A percentile compares a stretch with the other conserved stretches of the same genome.
Conservation (phyloP, 108 stramenopile species). For the Nitzschia sp. region DNA sequence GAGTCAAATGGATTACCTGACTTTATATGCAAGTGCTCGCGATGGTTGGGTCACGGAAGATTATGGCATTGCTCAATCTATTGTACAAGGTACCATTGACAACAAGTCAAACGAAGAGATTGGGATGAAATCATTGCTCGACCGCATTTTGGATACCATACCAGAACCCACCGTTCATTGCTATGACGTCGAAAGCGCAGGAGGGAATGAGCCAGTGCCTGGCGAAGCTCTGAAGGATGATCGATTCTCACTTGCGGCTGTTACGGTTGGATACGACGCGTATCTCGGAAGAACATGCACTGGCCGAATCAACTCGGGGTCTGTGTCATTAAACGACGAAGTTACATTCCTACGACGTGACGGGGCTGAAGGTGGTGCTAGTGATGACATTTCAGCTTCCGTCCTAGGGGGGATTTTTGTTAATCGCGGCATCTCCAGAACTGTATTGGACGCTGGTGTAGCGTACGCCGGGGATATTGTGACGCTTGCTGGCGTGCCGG, state of each 20-base stretch:
- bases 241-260: slow-evolving; percentile 82
- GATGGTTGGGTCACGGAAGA: slow-evolving; percentile 90
- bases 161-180: slow-evolving; percentile 71
- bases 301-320: slow-evolving; percentile 76
- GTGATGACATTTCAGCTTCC: neutral
- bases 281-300: slow-evolving; percentile 85
- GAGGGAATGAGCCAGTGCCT: neutral
- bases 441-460: slow-evolving; percentile 66
- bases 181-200: slow-evolving; percentile 25
- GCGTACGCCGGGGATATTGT: slow-evolving; percentile 96
- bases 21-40: slow-evolving; percentile 90
- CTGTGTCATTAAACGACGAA: slow-evolving; percentile 46
- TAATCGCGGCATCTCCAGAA: slow-evolving; percentile 71
- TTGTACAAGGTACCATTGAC: slow-evolving; percentile 27
- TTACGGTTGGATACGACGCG: slow-evolving; percentile 84
- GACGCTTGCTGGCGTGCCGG: slow-evolving; percentile 90
- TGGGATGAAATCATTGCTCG: slow-evolving; percentile 83
- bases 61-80: slow-evolving; percentile 44
- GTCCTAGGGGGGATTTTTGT: slow-evolving; percentile 72
- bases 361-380: neutral
- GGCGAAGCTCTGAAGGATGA: slow-evolving; percentile 49
- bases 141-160: slow-evolving; percentile 74
- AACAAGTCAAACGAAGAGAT: slow-evolving; percentile 14
- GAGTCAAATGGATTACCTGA: slow-evolving; percentile 92
- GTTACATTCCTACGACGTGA: slow-evolving; percentile 49